Evolutionary conservation across 441 rosid species (phyloP).

Genomic region (Brassica balearica): DNA sequence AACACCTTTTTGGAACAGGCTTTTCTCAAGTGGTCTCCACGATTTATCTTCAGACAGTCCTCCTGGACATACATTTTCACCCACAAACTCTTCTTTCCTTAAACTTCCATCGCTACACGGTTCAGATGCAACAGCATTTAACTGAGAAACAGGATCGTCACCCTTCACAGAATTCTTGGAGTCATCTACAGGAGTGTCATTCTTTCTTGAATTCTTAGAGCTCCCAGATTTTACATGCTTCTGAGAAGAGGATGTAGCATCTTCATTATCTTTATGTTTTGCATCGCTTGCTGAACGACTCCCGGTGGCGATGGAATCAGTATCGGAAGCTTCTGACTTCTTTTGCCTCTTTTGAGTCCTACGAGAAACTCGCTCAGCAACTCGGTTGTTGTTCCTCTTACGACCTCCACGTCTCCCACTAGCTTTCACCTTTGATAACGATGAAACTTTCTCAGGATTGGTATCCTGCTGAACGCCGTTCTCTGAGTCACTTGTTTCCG

Average conservation of each 20-base stretch:
- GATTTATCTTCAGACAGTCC: constrained; percentile 59
- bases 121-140: constrained; percentile 53
- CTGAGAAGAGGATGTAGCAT: constrained; percentile 75
- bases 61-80: constrained; percentile 61
- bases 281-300: constrained; percentile 54
- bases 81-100: constrained; percentile 73
- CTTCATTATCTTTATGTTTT: constrained; percentile 82
- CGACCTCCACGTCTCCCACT: constrained; percentile 62
- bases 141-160: constrained; percentile 48
- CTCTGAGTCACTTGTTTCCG: constrained; percentile 94
- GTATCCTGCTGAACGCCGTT: constrained; percentile 65
- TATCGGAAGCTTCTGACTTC: constrained; percentile 71
- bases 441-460: constrained; percentile 47
- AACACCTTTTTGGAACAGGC: constrained; percentile 89
- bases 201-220: constrained; percentile 67
- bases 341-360: constrained; percentile 89
- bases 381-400: constrained; percentile 93
- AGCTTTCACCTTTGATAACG: constrained; percentile 68
- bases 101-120: constrained; percentile 55
- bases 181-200: constrained; percentile 50
- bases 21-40: constrained; percentile 91
- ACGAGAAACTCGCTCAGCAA: constrained; percentile 77
- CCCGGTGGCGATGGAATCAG: constrained; percentile 76
- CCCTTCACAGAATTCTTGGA: constrained; percentile 47
- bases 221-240: constrained; percentile 64